phyloP scores from a whole-genome alignment of 305 asterid genomes.

The Fraxinus ornus region DNA sequence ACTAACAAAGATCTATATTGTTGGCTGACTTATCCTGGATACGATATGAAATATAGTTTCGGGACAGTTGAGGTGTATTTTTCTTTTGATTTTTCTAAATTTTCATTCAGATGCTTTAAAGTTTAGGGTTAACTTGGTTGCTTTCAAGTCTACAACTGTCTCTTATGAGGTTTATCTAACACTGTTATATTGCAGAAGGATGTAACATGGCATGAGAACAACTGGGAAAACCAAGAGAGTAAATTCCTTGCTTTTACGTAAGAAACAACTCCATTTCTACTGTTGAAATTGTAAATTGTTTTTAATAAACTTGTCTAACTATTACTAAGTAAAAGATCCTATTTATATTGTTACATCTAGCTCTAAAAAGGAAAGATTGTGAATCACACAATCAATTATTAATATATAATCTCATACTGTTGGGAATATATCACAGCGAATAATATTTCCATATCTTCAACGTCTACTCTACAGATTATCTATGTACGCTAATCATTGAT shows the following conservation, averaged over 20 bases:
- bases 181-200: constrained; percentile 56
- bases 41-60: neutral
- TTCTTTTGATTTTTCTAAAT: neutral
- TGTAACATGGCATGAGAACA: constrained; percentile 93
- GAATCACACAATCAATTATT: neutral
- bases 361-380: neutral
- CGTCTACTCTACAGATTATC: neutral
- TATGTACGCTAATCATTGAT: neutral
- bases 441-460: neutral
- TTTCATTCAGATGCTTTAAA: neutral
- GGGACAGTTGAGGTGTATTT: neutral
- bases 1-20: neutral
- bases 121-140: neutral
- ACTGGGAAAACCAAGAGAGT: constrained; percentile 84
- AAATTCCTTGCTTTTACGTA: constrained; percentile 96
- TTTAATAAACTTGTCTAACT: neutral
- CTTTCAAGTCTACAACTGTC: constrained; percentile 4
- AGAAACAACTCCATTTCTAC: constrained; percentile 32
- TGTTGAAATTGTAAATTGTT: neutral
- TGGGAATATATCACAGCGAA: neutral
- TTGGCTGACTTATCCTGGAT: neutral
- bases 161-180: constrained; percentile 13
- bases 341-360: neutral
- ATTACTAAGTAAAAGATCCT: neutral
- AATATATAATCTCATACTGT: neutral